These are phyloP conservation scores for Paracamarosporium sp. DNA, from an alignment of 2,329 filamentous ascomycete species.

Conservation along the genomic window DNA sequence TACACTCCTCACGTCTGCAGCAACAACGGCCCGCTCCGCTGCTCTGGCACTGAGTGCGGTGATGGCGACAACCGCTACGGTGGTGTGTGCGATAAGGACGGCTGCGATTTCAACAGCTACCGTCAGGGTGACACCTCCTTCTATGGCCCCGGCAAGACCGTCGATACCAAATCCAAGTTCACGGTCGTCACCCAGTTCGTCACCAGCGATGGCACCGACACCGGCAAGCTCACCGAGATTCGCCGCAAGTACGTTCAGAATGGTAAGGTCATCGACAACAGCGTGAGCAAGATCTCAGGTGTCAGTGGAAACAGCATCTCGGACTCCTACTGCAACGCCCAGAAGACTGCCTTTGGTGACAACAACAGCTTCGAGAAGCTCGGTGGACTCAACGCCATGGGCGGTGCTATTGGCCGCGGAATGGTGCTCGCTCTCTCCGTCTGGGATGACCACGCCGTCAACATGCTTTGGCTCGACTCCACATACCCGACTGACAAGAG, in stretches of 20 bases:
- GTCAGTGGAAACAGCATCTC: conserved; percentile 61
- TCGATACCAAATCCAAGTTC: conserved; percentile 44
- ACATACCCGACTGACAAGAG: conserved; percentile 57
- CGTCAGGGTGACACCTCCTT: conserved; percentile 66
- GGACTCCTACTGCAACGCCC: conserved; percentile 60
- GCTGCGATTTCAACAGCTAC: conserved; percentile 73
- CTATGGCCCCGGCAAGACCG: conserved; percentile 61
- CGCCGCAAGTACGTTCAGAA: conserved; percentile 55
- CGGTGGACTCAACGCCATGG: conserved; percentile 62
- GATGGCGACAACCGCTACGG: conserved; percentile 60
- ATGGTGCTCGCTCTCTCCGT: conserved; percentile 68
- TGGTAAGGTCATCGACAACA: conserved; percentile 53
- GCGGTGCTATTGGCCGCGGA: conserved; percentile 57
- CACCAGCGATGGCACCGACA: conserved; percentile 38
- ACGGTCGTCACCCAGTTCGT: conserved; percentile 57
- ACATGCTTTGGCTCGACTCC: conserved; percentile 77
- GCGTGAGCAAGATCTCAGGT: conserved; percentile 48
- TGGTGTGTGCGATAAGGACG: conserved; percentile 68
- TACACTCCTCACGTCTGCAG: conserved; percentile 68
- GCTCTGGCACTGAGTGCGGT: conserved; percentile 52
- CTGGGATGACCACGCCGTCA: conserved; percentile 66
- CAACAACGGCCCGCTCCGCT: conserved; percentile 55
- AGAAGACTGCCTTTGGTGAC: conserved; percentile 62
- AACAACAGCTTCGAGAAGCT: conserved; percentile 58
- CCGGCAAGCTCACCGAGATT: conserved; percentile 52